Base-by-base conservation (phyloP, 345 rosid genomes). In the Ceriops decandra region DNA sequence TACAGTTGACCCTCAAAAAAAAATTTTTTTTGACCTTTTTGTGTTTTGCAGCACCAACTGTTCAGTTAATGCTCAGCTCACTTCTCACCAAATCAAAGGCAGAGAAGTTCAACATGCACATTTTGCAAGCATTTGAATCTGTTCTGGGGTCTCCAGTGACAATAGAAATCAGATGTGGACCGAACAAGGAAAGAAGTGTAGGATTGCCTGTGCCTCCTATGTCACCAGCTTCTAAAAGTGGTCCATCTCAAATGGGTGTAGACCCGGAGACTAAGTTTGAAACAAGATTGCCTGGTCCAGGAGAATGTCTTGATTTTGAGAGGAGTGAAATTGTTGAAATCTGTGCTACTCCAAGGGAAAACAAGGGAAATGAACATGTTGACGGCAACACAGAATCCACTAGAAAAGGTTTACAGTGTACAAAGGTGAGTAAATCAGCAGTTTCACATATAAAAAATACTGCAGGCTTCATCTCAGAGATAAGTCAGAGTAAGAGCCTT, bases 121-220 rank as follows among this genome's bases (percentile, higher is more conserved):
- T 95, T 68, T 77, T 86, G 64, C 83, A 82, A 83, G 98, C 98
- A 69, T 92, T 95, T 66, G 99, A 92, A 54, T 77, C 80, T 52
- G 91, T 88, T 76, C 85, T 95, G 66, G 95, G 91, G 6, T 86
- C 96, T 47, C 87, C 88, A 0, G 82, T 88, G 64, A 88, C 89
- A 8, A 74, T 95, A 71, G 99, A 90, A 82, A 85, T 95, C 60
- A 84, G 97, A 81, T 86, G 77, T 30, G 95, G 88, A 72, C 60
- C 77, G 15, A 83, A 79, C 67, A 85, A 69, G 54, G 91, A 85
- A 56, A 28, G 73, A 10, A 72, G 68, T 72, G 71, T 58, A 19
- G 80, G 79, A 59, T 53, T 66, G 51, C 70, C 58, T 28, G 64
- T 46, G 58, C 85, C 85, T 68, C 76, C 69, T 38, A 35, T 72